Evolutionary conservation across 2,329 filamentous ascomycete species (phyloP).

Genomic region (Fusarium haematococcum): DNA sequence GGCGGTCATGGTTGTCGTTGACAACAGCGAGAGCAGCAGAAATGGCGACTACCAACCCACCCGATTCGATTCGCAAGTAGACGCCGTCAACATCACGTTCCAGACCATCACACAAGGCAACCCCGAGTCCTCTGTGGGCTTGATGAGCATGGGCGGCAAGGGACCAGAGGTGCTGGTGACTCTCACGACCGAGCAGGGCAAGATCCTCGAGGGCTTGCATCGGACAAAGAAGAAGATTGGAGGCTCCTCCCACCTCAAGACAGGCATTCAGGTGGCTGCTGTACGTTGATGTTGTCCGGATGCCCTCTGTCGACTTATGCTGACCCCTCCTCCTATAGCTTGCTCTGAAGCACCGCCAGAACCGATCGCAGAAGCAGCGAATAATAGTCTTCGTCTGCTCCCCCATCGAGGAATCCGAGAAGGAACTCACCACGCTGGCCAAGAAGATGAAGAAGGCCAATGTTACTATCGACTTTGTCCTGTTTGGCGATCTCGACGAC

Average conservation of each 20-base stretch:
- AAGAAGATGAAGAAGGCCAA: constrained; percentile 99
- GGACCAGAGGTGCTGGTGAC: constrained; percentile 98
- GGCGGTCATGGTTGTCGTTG: constrained; percentile 99
- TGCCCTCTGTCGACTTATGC: background rate
- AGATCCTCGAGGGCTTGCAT: constrained; percentile 92
- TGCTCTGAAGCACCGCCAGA: constrained; percentile 96
- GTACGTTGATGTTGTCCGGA: constrained; percentile 65
- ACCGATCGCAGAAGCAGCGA: constrained; percentile 95
- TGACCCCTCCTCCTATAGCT: constrained; percentile 67
- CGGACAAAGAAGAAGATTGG: constrained; percentile 91
- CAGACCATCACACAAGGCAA: constrained; percentile 95
- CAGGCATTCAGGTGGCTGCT: constrained; percentile 93
- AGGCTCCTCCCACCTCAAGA: constrained; percentile 88
- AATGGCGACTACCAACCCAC: constrained; percentile 95
- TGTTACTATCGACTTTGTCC: constrained; percentile 92
- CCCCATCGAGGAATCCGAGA: constrained; percentile 88
- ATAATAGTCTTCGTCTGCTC: constrained; percentile 98
- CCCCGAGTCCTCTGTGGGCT: constrained; percentile 94
- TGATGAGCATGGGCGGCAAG: constrained; percentile 99
- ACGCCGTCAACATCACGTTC: constrained; percentile 95
- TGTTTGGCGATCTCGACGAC: constrained; percentile 93
- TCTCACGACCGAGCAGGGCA: constrained; percentile 94
- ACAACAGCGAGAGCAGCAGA: constrained; percentile 98
- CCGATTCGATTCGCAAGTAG: constrained; percentile 94
- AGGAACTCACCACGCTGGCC: constrained; percentile 86